Conservation (phyloP, 2,329 filamentous ascomycete species). For the Orbilia ellipsospora region DNA sequence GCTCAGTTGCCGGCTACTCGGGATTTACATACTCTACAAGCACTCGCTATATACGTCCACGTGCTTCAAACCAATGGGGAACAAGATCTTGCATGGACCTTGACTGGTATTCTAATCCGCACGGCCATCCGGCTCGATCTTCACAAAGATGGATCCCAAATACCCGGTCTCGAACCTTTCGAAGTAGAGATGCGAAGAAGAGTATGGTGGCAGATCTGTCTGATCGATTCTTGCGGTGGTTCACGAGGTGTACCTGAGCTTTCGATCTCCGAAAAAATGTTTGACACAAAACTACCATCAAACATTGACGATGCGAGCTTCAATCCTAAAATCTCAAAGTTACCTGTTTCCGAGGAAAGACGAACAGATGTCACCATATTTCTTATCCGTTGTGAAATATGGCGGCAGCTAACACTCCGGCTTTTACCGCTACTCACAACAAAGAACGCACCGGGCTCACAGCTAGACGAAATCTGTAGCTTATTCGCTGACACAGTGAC, state of each 20-base stretch:
- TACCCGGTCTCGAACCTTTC: constrained; percentile 68
- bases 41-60: constrained; percentile 69
- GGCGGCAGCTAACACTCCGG: constrained; percentile 26
- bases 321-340: constrained; percentile 60
- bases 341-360: background rate
- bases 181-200: constrained; percentile 71
- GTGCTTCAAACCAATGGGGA: constrained; percentile 67
- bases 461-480: background rate
- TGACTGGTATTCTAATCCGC: constrained; percentile 70
- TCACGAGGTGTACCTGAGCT: constrained; percentile 74
- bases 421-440: constrained; percentile 2
- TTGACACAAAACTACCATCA: constrained; percentile 69
- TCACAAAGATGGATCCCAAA: constrained; percentile 70
- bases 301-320: constrained; percentile 68
- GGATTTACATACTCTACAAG: constrained; percentile 68
- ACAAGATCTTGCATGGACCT: constrained; percentile 67
- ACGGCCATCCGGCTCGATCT: constrained; percentile 72
- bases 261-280: constrained; percentile 69
- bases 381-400: constrained; percentile 43
- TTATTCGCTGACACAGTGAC: constrained; percentile 5
- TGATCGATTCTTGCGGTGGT: constrained; percentile 71
- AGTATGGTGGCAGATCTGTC: constrained; percentile 72
- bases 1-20: constrained; percentile 69
- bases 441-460: background rate
- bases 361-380: constrained; percentile 35